Evolutionary conservation across 1,139 yeast species (phyloP), one percentile per base, ranked within the genome.

Genomic region (Geotrichum phurueaensis): DNA sequence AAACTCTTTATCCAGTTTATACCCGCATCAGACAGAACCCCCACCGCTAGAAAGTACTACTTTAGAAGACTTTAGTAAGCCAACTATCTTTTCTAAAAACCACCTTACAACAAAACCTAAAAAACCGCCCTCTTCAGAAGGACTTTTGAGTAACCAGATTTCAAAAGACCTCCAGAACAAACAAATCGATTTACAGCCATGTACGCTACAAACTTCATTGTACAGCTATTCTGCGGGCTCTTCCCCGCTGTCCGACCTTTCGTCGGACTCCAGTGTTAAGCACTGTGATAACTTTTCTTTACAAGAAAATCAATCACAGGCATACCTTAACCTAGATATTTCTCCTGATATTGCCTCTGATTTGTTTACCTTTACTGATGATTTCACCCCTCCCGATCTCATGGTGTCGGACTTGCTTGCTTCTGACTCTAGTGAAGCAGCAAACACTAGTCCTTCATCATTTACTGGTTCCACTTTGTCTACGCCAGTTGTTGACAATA

Each of bases 1-100:
- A 33, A 55, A 55, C 43, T 55, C 52, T 10, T 31, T 39, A 47
- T 23, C 52, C 54, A 55, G 58, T 55, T 55, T 55, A 50, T 55
- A 47, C 52, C 36, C 50, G 58, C 45, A 29, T 47, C 29, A 49
- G 53, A 54, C 56, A 47, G 23, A 48, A 53, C 56, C 15, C 45
- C 53, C 53, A 31, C 58, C 58, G 53, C 53, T 55, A 25, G 39
- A 55, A 33, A 36, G 54, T 50, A 53, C 43, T 53, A 55, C 27
- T n/a, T 39, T 39, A 33, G 39, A 49, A 50, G 43, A 31, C 50
- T 36, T 29, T 12, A 27, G 23, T 23, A 39, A 50, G 33, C 58
- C 20, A 6, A 29, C 20, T 20, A 10, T 31, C 49, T 27, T 55
- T 39, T 39, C 50, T 50, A 55, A 49, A 20, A 12, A 25, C 54